phyloP scores from a whole-genome alignment of 768 basidiomycete species.

The Porphyrellus cyaneotinctus region DNA sequence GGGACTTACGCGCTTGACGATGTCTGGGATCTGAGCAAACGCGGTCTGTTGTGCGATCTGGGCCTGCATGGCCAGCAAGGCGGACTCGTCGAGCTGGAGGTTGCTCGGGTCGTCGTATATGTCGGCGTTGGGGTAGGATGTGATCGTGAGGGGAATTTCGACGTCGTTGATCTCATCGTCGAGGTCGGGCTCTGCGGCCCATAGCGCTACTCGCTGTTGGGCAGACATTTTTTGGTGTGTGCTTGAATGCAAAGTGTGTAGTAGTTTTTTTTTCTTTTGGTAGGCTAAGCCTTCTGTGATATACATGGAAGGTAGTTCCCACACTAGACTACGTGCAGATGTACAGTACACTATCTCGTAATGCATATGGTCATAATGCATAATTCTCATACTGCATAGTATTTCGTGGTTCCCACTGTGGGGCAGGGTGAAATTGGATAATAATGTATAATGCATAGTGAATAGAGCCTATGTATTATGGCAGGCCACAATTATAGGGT shows the following conservation, averaged over 20 bases:
- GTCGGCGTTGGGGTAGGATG: conserved; percentile 26
- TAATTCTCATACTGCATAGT: too few relatives aligned
- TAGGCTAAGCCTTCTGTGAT: not conserved
- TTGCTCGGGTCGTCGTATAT: conserved; percentile 33
- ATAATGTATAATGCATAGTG: too few relatives aligned
- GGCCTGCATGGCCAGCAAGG: conserved; percentile 71
- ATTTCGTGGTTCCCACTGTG: too few relatives aligned
- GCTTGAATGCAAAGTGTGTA: not conserved
- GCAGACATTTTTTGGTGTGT: conserved; percentile 34
- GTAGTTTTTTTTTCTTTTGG: too few relatives aligned
- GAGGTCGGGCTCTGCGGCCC: conserved; percentile 76
- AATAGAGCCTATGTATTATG: too few relatives aligned
- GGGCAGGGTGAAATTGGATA: too few relatives aligned
- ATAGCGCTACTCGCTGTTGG: conserved; percentile 66
- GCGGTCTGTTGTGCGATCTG: conserved; percentile 82
- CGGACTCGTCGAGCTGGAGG: conserved; percentile 66
- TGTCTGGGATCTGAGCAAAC: conserved; percentile 80
- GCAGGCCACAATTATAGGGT: too few relatives aligned
- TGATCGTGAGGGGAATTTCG: conserved; percentile 43
- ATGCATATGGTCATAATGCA: too few relatives aligned
- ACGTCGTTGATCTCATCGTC: conserved; percentile 73
- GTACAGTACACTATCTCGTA: too few relatives aligned
- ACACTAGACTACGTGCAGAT: too few relatives aligned
- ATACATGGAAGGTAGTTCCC: conserved; percentile 18
- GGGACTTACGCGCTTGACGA: conserved; percentile 74